A percentile compares a stretch with the other conserved stretches of the same genome.
These are phyloP conservation scores for Shiraia sp. DNA, from an alignment of 2,329 filamentous ascomycete species.

Conservation along the genomic window DNA sequence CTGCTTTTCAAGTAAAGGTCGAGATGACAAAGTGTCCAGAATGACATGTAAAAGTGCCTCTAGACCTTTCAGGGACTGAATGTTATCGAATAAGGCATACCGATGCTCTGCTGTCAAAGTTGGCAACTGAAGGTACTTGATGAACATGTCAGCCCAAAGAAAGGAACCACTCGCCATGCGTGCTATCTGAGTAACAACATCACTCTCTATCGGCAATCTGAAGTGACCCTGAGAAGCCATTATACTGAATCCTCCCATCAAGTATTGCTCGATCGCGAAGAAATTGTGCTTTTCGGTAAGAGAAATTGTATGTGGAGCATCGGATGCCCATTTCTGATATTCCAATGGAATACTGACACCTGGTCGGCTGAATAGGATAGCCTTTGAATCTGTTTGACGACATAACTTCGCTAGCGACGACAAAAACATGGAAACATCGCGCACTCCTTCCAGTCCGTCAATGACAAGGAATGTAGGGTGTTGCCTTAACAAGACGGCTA, in stretches of 20 bases:
- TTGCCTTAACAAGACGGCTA: constrained; percentile 32
- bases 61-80: constrained; percentile 21
- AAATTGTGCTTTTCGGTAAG: constrained; percentile 22
- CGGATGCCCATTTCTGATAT: constrained; percentile 35
- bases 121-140: constrained; percentile 29
- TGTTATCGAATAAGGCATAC: constrained; percentile 17
- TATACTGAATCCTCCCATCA: constrained; percentile 22
- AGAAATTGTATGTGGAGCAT: constrained; percentile 26
- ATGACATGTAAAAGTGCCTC: constrained; percentile 27
- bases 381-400: constrained; percentile 25
- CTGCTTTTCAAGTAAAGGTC: constrained; percentile 21
- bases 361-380: constrained; percentile 32
- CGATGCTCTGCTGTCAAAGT: constrained; percentile 32
- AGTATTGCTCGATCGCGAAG: constrained; percentile 19
- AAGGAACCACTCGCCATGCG: constrained; percentile 29
- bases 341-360: constrained; percentile 28
- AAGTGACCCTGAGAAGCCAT: constrained; percentile 37
- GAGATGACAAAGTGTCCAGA: constrained; percentile 19
- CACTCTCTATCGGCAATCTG: constrained; percentile 31
- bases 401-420: constrained; percentile 25
- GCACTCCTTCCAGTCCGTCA: constrained; percentile 36
- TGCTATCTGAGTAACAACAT: constrained; percentile 20
- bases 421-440: constrained; percentile 22
- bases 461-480: constrained; percentile 37
- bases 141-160: constrained; percentile 29